phyloP scores from a whole-genome alignment of 805 yeast species.

The Candida stauntonica region DNA sequence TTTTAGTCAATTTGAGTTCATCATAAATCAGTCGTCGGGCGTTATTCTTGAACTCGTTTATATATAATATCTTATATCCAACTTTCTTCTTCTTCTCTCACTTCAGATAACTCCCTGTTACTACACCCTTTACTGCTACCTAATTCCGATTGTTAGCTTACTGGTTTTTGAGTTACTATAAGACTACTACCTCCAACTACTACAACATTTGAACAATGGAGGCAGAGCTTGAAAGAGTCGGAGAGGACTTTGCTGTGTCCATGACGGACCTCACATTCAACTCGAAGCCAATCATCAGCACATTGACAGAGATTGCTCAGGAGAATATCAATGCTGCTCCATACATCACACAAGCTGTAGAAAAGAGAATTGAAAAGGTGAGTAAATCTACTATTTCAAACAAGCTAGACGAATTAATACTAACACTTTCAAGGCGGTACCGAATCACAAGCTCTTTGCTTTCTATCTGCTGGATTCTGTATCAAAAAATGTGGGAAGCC shows the following conservation, averaged over 20 bases:
- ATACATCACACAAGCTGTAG: slow-evolving; percentile 72
- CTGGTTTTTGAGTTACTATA: too few relatives aligned
- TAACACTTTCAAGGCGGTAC: slow-evolving; percentile 47
- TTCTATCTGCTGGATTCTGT: slow-evolving; percentile 87
- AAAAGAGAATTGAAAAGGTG: slow-evolving; percentile 62
- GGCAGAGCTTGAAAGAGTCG: slow-evolving; percentile 27
- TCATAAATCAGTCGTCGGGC: too few relatives aligned
- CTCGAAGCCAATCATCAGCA: slow-evolving; percentile 85
- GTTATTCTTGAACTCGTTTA: too few relatives aligned
- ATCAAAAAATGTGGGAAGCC: slow-evolving; percentile 85
- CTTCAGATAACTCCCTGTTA: too few relatives aligned
- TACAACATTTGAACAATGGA: too few relatives aligned
- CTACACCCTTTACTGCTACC: background rate
- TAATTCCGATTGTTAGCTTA: background rate
- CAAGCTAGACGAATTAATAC: background rate
- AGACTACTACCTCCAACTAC: too few relatives aligned
- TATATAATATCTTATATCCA: too few relatives aligned
- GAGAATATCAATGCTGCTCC: slow-evolving; percentile 77
- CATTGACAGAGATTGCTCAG: slow-evolving; percentile 78
- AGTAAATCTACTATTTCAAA: slow-evolving; percentile 14
- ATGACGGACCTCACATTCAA: slow-evolving; percentile 78
- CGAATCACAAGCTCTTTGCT: slow-evolving; percentile 78
- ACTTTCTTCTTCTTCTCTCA: too few relatives aligned
- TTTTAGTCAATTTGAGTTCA: too few relatives aligned
- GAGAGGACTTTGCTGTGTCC: slow-evolving; percentile 64